Evolutionary conservation across 139 green algal genomes (phyloP).

Genomic region (Dunaliella sp.): DNA sequence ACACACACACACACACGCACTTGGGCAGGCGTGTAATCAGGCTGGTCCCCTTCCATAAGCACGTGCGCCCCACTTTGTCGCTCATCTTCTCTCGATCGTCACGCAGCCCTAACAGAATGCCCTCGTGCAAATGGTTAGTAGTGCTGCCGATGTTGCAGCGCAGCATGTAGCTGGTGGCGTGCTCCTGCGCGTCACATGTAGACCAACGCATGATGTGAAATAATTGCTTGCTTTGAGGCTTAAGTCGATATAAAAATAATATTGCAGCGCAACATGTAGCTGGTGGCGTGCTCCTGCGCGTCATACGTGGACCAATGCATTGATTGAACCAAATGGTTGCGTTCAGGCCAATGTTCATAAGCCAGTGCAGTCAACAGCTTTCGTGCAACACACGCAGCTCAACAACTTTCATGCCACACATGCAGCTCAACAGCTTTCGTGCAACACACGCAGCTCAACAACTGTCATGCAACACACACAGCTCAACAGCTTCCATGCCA

Average conservation of each 20-base stretch:
- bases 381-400: too few species aligned
- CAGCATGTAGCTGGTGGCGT: conserved; percentile 65
- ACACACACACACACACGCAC: conserved; percentile 4
- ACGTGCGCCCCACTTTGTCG: conserved; percentile 51
- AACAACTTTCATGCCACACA: too few species aligned
- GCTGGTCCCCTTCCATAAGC: conserved; percentile 59
- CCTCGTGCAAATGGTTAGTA: conserved; percentile 87
- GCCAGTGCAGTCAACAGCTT: too few species aligned
- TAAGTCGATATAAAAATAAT: too few species aligned
- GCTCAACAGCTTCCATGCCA: too few species aligned
- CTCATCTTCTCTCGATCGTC: conserved; percentile 85
- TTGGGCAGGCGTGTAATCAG: conserved; percentile 68
- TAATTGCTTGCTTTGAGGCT: too few species aligned
- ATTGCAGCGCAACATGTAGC: conserved; percentile 93
- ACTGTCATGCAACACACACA: too few species aligned
- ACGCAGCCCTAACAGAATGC: conserved; percentile 79
- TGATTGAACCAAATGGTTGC: neutral
- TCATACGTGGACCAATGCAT: neutral
- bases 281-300: conserved; percentile 53
- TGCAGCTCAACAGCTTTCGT: too few species aligned
- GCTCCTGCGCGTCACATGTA: too few species aligned
- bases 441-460: too few species aligned
- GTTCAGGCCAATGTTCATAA: neutral
- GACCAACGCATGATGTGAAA: too few species aligned
- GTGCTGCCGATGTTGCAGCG: conserved; percentile 96